phyloP scores from a whole-genome alignment of 2,329 filamentous ascomycete species.

The Neonectria hederae region DNA sequence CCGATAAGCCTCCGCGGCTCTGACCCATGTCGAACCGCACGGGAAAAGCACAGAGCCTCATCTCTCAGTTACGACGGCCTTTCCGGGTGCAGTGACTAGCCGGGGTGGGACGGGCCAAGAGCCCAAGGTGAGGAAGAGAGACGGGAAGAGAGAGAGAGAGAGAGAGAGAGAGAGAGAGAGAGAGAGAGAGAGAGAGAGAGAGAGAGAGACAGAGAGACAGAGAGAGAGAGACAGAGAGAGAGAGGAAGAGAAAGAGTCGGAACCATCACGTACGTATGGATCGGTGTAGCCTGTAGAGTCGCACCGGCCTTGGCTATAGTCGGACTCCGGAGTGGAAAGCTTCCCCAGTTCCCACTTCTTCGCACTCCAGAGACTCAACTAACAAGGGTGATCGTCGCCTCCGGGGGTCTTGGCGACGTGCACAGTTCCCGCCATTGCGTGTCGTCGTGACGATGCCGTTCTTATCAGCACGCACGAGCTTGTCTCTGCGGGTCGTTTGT shows the following conservation, averaged over 20 bases:
- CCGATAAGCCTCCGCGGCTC: neutral
- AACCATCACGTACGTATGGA: neutral
- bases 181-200: too few relatives aligned
- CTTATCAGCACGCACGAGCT: constrained; percentile 20
- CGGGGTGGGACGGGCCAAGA: too few relatives aligned
- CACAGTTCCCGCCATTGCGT: constrained; percentile 39
- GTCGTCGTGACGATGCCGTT: constrained; percentile 32
- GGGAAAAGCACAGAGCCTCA: constrained; percentile 28
- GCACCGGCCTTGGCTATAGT: neutral
- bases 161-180: too few relatives aligned
- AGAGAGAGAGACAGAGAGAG: too few relatives aligned
- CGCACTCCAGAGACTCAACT: constrained; percentile 17
- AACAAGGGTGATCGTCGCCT: constrained; percentile 38
- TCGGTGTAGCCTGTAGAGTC: neutral
- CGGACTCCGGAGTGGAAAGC: constrained; percentile 4
- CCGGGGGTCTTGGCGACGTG: constrained; percentile 34
- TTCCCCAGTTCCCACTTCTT: constrained; percentile 18
- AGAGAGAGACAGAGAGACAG: too few relatives aligned
- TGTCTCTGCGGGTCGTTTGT: constrained; percentile 22
- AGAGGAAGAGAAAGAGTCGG: neutral
- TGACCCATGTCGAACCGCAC: constrained; percentile 2
- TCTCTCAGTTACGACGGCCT: constrained; percentile 16
- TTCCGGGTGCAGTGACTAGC: constrained; percentile 21
- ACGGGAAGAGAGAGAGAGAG: too few relatives aligned
- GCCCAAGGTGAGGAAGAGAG: too few relatives aligned